Evolutionary conservation across 371 early-diverging fungal species (phyloP), one percentile per base, ranked within the genome.

Genomic region (Batkoa obscura): DNA sequence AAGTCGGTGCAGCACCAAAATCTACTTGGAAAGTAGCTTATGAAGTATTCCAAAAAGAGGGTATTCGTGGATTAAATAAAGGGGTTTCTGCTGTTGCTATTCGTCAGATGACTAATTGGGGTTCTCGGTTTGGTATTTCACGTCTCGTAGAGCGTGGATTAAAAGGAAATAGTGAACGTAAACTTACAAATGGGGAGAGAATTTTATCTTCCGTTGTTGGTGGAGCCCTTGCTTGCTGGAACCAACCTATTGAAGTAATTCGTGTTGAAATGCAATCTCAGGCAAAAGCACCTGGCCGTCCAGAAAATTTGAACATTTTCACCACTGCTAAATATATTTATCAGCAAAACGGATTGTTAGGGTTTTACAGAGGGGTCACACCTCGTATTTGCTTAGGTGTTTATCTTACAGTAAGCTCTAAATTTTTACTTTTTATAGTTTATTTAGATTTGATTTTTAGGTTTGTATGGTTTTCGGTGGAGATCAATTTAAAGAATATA

Each of bases 21-120:
- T 88, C 92, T 17, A 87, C 90, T 52, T 76, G 82, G 60, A 71
- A 74, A 43, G 79, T 93, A 47, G 96, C 96, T 8, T 63, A 68
- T 30, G 88, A 93, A 49, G 90, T 96, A 59, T 90, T 85, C 64
- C 76, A 80, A 62, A 73, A 71, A 32, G 96, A 96, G 72, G 96
- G 96, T 55, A 83, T 94, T 62, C 74, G 77, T 13, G 96, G 96
- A 32, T 84, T 96, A 64, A 96, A 96, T 74, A 92, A 93, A 68
- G 90, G 89, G 37, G 90, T 90, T 10, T 83, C 80, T 46, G 89
- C 90, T 5, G 90, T 90, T 15, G 94, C 94, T 0, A 57, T 94
- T 49, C 76, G 94, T 52, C 94, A 95, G 66, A 83, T 83, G 67
- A 93, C 96, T 58, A 96, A 94, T 76, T 96, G 96, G 96, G 96